A percentile compares a stretch with the other conserved stretches of the same genome.
phyloP scores from a whole-genome alignment of 768 basidiomycete species.

The Pisolithus microcarpus region DNA sequence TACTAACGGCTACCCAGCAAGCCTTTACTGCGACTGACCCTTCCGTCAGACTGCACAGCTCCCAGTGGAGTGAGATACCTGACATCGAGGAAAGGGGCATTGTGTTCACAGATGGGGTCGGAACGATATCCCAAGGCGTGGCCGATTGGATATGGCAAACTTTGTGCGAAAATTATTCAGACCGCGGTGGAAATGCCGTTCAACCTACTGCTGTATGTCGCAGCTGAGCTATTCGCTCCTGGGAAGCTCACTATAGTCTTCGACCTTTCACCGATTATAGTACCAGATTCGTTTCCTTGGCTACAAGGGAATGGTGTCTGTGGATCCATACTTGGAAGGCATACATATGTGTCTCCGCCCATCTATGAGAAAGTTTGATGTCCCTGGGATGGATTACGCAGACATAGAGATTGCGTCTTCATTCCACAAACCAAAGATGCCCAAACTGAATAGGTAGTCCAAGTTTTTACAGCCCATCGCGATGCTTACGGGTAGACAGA shows the following conservation, averaged over 20 bases:
- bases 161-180: slow-evolving; percentile 39
- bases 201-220: slow-evolving; percentile 56
- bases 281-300: slow-evolving; percentile 81
- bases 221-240: not conserved
- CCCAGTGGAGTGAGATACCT: slow-evolving; percentile 57
- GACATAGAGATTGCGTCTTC: slow-evolving; percentile 69
- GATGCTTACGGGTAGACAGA: slow-evolving; percentile 29
- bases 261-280: slow-evolving; percentile 22
- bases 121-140: slow-evolving; percentile 62
- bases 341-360: slow-evolving; percentile 62
- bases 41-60: slow-evolving; percentile 46
- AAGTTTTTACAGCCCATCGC: not conserved
- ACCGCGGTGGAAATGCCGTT: slow-evolving; percentile 27
- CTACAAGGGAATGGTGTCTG: slow-evolving; percentile 72
- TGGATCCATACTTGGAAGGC: slow-evolving; percentile 49
- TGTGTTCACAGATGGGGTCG: slow-evolving; percentile 73
- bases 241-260: not conserved
- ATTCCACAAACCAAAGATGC: slow-evolving; percentile 50
- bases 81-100: slow-evolving; percentile 44
- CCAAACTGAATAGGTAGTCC: slow-evolving; percentile 65
- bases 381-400: slow-evolving; percentile 38
- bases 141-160: slow-evolving; percentile 53
- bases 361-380: slow-evolving; percentile 74
- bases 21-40: slow-evolving; percentile 80
- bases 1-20: slow-evolving; percentile 33